Evolutionary conservation across 2,329 filamentous ascomycete species (phyloP).

Genomic region (Parastagonospora nodorum): DNA sequence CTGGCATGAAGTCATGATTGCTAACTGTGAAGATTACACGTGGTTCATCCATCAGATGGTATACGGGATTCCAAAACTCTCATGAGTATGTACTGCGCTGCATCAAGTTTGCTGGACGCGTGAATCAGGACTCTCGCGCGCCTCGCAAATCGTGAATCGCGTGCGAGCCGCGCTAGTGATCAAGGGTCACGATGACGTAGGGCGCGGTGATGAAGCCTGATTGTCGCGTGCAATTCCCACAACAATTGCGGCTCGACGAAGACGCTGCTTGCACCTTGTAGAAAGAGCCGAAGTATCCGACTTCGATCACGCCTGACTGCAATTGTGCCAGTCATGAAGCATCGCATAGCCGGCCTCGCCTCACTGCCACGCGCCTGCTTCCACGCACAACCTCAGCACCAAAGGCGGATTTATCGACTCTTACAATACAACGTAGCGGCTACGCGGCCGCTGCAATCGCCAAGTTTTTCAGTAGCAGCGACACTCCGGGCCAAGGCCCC

Average conservation of each 20-base stretch:
- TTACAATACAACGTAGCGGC: background rate
- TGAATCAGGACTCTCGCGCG: too few species aligned
- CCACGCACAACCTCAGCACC: slow-evolving; percentile 13
- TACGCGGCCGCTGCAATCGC: slow-evolving; percentile 7
- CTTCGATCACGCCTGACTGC: slow-evolving; percentile 4
- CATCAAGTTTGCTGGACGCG: too few species aligned
- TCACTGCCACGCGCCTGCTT: slow-evolving; percentile 22
- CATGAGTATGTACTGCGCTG: too few species aligned
- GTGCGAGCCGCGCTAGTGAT: background rate
- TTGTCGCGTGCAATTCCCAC: slow-evolving; percentile 21
- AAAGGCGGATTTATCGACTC: slow-evolving; percentile 5
- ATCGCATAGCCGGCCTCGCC: slow-evolving; percentile 32
- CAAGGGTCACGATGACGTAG: slow-evolving; percentile 24
- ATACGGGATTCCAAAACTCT: too few species aligned
- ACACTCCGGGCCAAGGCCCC: slow-evolving; percentile 14
- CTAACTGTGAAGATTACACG: too few species aligned
- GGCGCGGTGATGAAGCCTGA: slow-evolving; percentile 7
- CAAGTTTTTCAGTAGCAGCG: slow-evolving; percentile 16
- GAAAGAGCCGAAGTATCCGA: slow-evolving; percentile 16
- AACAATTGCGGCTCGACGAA: background rate
- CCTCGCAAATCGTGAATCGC: background rate
- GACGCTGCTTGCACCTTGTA: slow-evolving; percentile 1
- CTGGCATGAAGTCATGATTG: too few species aligned
- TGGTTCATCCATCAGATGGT: too few species aligned
- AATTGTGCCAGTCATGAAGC: slow-evolving; percentile 31